Percentiles rank a stretch among this genome's conserved stretches.
phyloP scores from a whole-genome alignment of 768 basidiomycete species.

The Suillus luteus region DNA sequence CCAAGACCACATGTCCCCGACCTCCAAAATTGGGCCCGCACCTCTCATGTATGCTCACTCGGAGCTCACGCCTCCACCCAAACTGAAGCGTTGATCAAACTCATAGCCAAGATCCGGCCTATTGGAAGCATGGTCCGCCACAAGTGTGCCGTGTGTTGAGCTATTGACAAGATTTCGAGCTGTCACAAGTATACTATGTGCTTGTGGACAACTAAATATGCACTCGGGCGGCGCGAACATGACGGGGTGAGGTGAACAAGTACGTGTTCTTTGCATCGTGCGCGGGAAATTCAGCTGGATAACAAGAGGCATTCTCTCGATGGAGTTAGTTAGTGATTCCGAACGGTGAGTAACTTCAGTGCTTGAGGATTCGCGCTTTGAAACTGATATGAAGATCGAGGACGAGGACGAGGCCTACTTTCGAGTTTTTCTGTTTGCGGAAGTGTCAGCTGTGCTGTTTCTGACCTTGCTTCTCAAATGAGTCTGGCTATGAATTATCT shows the following conservation, averaged over 20 bases:
- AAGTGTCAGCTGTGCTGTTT: no score
- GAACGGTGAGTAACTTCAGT: neutral
- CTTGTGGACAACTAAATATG: neutral
- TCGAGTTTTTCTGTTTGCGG: neutral
- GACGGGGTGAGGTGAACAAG: neutral
- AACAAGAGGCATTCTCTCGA: neutral
- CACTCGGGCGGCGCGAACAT: neutral
- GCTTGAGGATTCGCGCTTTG: neutral
- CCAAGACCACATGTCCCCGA: constrained; percentile 31
- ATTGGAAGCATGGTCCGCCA: neutral
- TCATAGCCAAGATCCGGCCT: neutral
- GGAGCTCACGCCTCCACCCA: neutral
- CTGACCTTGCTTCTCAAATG: no score
- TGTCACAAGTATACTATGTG: neutral
- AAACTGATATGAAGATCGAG: neutral
- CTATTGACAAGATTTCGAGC: neutral
- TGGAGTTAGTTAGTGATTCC: neutral
- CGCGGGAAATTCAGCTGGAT: neutral
- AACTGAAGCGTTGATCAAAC: neutral
- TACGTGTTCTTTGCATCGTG: neutral
- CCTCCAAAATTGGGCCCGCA: constrained; percentile 52
- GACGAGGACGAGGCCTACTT: neutral
- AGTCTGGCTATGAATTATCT: no score
- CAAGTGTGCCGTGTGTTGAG: neutral
- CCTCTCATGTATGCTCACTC: constrained; percentile 30